phyloP scores from a whole-genome alignment of 1,284 basidiomycete genomes.

The Ceratobasidium papillatum region DNA sequence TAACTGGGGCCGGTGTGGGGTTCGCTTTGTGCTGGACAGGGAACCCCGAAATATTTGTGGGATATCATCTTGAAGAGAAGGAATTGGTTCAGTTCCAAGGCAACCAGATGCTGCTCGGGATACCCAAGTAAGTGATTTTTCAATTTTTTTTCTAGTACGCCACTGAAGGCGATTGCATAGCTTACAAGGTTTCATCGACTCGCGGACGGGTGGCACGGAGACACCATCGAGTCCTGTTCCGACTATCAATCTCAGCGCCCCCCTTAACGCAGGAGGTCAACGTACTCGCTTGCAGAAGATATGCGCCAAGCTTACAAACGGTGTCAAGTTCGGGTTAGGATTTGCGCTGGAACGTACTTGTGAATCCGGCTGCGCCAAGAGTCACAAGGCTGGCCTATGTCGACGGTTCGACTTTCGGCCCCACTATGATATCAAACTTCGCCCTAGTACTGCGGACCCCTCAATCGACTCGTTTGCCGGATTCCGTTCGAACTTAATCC shows the following conservation, averaged over 20 bases:
- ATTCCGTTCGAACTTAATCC: slow-evolving; percentile 95
- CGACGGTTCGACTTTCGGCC: slow-evolving; percentile 84
- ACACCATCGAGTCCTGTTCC: neutral
- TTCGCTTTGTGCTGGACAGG: slow-evolving; percentile 90
- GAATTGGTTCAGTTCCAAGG: slow-evolving; percentile 89
- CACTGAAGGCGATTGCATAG: slow-evolving; percentile 29
- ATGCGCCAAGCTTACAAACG: slow-evolving; percentile 85
- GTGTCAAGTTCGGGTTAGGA: slow-evolving; percentile 92
- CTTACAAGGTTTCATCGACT: slow-evolving; percentile 50
- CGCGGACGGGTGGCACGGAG: slow-evolving; percentile 42
- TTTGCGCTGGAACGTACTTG: slow-evolving; percentile 88
- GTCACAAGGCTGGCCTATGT: slow-evolving; percentile 79
- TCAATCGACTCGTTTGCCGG: slow-evolving; percentile 80
- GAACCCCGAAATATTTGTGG: slow-evolving; percentile 76
- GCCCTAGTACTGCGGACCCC: slow-evolving; percentile 48
- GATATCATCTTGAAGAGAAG: slow-evolving; percentile 74
- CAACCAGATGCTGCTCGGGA: slow-evolving; percentile 80
- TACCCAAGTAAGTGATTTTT: slow-evolving; percentile 73
- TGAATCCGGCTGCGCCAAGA: slow-evolving; percentile 71
- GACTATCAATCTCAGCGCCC: slow-evolving; percentile 7
- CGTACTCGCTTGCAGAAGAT: slow-evolving; percentile 55
- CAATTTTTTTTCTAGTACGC: neutral
- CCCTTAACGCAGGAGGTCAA: neutral
- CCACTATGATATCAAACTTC: slow-evolving; percentile 80
- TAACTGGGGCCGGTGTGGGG: slow-evolving; percentile 82